Evolutionary conservation across 148 eudicot genomes (phyloP), one percentile per base, ranked within the genome.

Genomic region (Fagopyrum tataricum): DNA sequence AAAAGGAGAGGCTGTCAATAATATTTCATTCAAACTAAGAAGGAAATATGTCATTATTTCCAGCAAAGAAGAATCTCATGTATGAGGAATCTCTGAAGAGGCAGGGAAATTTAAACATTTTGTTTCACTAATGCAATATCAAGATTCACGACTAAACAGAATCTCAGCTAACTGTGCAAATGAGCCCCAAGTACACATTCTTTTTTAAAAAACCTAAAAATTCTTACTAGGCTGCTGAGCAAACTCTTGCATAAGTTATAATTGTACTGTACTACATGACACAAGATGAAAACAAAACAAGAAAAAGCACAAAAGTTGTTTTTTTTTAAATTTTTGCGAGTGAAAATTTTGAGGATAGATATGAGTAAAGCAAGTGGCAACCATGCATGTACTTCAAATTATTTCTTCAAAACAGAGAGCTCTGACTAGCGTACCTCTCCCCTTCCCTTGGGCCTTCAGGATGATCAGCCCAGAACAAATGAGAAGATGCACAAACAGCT

Each of bases 401-500:
- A 23, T 23, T 6, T 64, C 31, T 46, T 46, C 49, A 46, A 46
- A 46, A 14, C n/a, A 64, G 37, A 18, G 18, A 64, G 55, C 9
- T 64, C 42, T n/a, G n/a, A 68, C 5, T 64, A 46, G 78, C 79
- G 42, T 20, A 95, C 99, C 99, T 95, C 81, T 95, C 97, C 64
- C 97, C 99, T 76, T 95, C 99, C 79, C 87, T 87, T 70, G 79
- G 78, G 67, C 85, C 87, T 39, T 91, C 94, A 8, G 84, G 88
- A 70, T 95, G 96, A 71, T 87, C 94, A 49, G 86, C 86, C 99
- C 99, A 95, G 71, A 95, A 95, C 70, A 95, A 94, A 78, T 95
- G 99, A 56, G 99, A 90, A 76, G 97, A 95, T 0, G 97, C 90
- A 84, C 88, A 91, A 21, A 95, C 97, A 69, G 99, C 97, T 89